Percentiles rank a stretch among this genome's conserved stretches.
These are phyloP conservation scores for Chenopodium quinoa DNA, from an alignment of 148 eudicot genomes.

Conservation along the genomic window DNA sequence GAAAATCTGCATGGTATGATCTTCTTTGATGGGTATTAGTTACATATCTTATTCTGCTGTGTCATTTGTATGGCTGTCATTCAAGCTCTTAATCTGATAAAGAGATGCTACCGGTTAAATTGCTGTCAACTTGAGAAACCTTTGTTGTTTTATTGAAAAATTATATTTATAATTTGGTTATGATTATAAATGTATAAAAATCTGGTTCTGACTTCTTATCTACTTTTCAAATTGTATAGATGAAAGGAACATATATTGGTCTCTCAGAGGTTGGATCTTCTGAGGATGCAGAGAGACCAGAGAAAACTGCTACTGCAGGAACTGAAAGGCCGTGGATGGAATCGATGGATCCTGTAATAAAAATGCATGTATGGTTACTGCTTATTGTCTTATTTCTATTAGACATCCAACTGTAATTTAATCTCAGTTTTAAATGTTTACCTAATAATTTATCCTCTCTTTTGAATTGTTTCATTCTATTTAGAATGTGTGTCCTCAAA, in stretches of 20 bases:
- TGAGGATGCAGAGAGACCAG: constrained; percentile 44
- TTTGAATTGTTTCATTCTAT: constrained; percentile 11
- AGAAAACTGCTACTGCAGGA: constrained; percentile 34
- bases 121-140: not conserved
- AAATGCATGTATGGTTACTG: constrained; percentile 39
- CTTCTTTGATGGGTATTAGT: no score
- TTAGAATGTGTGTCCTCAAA: constrained; percentile 46
- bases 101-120: not conserved
- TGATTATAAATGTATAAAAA: not conserved
- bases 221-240: constrained; percentile 38
- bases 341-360: constrained; percentile 48
- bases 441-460: not conserved
- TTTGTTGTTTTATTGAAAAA: not conserved
- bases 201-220: not conserved
- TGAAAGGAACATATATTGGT: constrained; percentile 42
- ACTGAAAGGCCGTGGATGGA: constrained; percentile 48
- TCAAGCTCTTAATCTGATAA: not conserved
- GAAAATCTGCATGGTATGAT: not conserved
- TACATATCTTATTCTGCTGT: not conserved
- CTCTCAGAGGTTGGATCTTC: constrained; percentile 34
- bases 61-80: not conserved
- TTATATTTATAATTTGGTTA: not conserved
- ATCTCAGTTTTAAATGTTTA: not conserved
- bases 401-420: not conserved
- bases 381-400: not conserved